A percentile compares a stretch with the other conserved stretches of the same genome.
These are phyloP conservation scores for Paecilomyces sp. DNA, from an alignment of 2,329 filamentous ascomycete genomes.

Conservation along the genomic window DNA sequence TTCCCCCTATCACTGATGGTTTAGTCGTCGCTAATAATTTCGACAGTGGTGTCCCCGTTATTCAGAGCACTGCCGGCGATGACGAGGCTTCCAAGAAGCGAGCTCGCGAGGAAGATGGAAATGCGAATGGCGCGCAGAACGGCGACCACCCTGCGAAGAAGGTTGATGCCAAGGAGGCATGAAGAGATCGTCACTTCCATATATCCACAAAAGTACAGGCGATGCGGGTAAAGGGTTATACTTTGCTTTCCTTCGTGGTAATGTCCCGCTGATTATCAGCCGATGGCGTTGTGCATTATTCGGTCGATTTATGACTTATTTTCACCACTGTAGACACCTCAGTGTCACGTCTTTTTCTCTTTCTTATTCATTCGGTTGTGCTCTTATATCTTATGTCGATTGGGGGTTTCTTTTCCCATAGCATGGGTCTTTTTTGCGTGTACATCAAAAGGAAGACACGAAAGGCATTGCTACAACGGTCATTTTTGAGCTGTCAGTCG, in stretches of 20 bases:
- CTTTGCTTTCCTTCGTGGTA: not conserved
- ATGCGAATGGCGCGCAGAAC: constrained; percentile 12
- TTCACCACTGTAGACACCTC: not conserved
- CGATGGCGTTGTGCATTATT: constrained; percentile 1
- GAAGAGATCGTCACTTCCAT: constrained; percentile 7
- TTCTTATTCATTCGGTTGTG: not conserved
- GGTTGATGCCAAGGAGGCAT: constrained; percentile 38
- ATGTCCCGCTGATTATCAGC: not conserved
- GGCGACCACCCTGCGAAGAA: constrained; percentile 40
- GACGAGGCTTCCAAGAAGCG: constrained; percentile 33
- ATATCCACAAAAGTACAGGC: not conserved
- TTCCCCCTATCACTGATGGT: not conserved
- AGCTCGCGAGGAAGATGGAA: constrained; percentile 33
- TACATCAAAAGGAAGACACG: not conserved
- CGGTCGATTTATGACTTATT: not conserved
- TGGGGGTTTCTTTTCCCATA: not conserved
- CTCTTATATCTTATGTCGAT: not conserved
- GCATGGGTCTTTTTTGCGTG: not conserved
- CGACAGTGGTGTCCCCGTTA: constrained; percentile 36
- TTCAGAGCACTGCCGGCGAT: constrained; percentile 30
- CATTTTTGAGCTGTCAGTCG: not conserved
- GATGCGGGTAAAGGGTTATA: not conserved
- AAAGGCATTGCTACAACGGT: not conserved
- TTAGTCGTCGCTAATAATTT: constrained; percentile 10
- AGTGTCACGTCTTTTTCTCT: not conserved